phyloP scores from a whole-genome alignment of 148 eudicot species.

The Pharnaceum exiguum region DNA sequence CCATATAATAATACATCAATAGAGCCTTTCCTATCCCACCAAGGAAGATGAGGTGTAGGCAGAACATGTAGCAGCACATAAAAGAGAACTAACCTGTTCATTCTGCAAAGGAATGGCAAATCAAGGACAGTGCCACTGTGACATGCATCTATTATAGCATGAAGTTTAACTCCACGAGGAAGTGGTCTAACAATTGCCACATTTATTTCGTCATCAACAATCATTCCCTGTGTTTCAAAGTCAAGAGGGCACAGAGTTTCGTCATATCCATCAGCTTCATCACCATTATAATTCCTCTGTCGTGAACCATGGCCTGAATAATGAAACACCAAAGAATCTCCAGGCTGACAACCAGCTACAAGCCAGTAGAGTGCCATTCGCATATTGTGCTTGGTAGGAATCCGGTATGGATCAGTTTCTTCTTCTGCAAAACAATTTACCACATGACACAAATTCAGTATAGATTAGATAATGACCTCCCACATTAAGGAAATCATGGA shows the following conservation, averaged over 20 bases:
- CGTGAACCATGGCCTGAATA: constrained; percentile 96
- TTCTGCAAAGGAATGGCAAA: constrained; percentile 84
- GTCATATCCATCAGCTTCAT: constrained; percentile 91
- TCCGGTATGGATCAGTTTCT: constrained; percentile 74
- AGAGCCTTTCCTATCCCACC: too few species aligned
- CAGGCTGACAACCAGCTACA: constrained; percentile 86
- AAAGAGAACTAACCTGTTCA: constrained; percentile 58
- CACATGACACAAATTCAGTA: not conserved
- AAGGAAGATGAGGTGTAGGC: too few species aligned
- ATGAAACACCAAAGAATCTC: constrained; percentile 89
- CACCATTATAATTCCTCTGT: constrained; percentile 67
- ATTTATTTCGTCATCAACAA: constrained; percentile 94
- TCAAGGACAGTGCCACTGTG: constrained; percentile 96
- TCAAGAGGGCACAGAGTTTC: constrained; percentile 95
- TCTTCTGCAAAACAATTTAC: constrained; percentile 59
- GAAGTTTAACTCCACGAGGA: constrained; percentile 84
- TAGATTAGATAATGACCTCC: not conserved
- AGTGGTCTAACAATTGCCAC: constrained; percentile 79
- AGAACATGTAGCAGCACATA: not conserved
- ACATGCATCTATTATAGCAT: constrained; percentile 94
- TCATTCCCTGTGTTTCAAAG: constrained; percentile 93
- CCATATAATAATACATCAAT: not conserved
- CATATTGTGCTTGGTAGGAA: constrained; percentile 76
- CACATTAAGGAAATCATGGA: too few species aligned
- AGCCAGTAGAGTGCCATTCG: constrained; percentile 90